Evolutionary conservation across 306 rosid genomes (phyloP).

Genomic region (Lathyrus oleraceus): DNA sequence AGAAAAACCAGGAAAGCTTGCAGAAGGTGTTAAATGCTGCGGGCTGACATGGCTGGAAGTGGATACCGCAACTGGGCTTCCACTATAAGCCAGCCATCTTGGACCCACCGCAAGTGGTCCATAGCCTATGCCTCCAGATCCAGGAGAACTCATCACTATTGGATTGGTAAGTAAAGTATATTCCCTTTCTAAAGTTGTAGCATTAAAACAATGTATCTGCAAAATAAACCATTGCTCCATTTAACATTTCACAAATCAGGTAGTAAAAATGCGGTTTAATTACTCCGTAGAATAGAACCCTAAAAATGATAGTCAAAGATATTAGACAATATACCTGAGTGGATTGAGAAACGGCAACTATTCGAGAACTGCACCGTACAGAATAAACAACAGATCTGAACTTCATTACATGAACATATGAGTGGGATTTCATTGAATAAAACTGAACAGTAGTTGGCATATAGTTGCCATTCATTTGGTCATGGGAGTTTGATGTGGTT

Average conservation of each 20-base stretch:
- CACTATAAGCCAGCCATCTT: constrained; percentile 97
- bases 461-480: constrained; percentile 54
- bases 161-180: constrained; percentile 87
- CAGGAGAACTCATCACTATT: constrained; percentile 55
- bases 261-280: not conserved
- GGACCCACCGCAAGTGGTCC: constrained; percentile 98
- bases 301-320: not conserved
- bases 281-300: not conserved
- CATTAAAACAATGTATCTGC: constrained; percentile 91
- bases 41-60: constrained; percentile 70
- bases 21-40: constrained; percentile 72
- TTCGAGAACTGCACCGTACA: constrained; percentile 86
- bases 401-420: constrained; percentile 80
- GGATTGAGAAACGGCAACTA: constrained; percentile 79
- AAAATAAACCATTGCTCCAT: constrained; percentile 28
- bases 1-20: constrained; percentile 68
- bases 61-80: constrained; percentile 58
- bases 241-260: constrained; percentile 30
- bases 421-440: constrained; percentile 83
- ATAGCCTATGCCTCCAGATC: constrained; percentile 75
- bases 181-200: constrained; percentile 73
- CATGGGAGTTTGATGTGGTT: constrained; percentile 54
- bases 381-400: constrained; percentile 84
- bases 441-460: constrained; percentile 77
- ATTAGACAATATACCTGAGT: constrained; percentile 63